These are phyloP conservation scores for Boletus reticuloceps DNA, from an alignment of 768 basidiomycete species.

Conservation along the genomic window DNA sequence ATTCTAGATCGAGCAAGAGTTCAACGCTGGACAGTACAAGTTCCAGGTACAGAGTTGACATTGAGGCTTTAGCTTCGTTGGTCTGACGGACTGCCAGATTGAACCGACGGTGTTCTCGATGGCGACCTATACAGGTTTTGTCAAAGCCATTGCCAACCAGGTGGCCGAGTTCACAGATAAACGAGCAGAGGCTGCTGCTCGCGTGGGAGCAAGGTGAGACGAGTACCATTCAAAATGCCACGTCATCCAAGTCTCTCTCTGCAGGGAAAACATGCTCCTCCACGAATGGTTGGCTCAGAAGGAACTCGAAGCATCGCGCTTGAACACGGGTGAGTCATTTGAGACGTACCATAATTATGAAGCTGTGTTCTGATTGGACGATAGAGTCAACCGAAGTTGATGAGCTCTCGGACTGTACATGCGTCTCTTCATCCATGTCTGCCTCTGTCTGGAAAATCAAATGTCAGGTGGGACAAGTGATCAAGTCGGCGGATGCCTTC, in stretches of 20 bases:
- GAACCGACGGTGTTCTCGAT: conserved; percentile 54
- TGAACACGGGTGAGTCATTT: conserved; percentile 2
- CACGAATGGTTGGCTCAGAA: conserved; percentile 41
- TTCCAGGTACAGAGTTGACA: conserved; percentile 40
- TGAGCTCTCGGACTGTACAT: conserved; percentile 1
- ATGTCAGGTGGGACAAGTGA: conserved; percentile 39
- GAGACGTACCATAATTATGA: not conserved
- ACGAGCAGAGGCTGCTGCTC: conserved; percentile 35
- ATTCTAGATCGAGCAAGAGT: conserved; percentile 45
- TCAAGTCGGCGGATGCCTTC: conserved; percentile 40
- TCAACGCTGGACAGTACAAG: conserved; percentile 50
- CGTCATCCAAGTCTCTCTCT: not conserved
- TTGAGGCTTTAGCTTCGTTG: not conserved
- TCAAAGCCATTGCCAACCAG: conserved; percentile 41
- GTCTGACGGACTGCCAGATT: conserved; percentile 35
- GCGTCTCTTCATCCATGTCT: conserved; percentile 37
- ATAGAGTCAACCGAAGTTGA: not conserved
- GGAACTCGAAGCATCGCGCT: conserved; percentile 4
- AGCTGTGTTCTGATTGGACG: not conserved
- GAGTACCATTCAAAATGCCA: not conserved
- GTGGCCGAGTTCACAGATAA: conserved; percentile 38
- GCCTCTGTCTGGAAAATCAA: conserved; percentile 53
- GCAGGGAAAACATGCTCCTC: conserved; percentile 43
- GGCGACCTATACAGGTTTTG: conserved; percentile 43
- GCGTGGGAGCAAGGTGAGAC: conserved; percentile 42